Evolutionary conservation across 805 yeast genomes (phyloP).

Genomic region (Cyberlindnera nakhonratchasimensis): DNA sequence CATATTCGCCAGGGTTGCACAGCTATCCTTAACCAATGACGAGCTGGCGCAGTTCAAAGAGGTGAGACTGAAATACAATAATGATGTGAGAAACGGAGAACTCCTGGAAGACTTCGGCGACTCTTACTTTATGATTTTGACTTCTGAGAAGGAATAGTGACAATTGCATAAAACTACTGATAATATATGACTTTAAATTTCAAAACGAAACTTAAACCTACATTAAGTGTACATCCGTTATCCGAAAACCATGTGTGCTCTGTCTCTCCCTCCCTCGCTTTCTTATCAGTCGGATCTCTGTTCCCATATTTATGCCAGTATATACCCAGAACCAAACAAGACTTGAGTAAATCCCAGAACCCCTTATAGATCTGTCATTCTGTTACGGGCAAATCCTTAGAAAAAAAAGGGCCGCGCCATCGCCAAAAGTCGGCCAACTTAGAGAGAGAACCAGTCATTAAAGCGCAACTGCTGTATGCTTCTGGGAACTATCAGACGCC

Average conservation of each 20-base stretch:
- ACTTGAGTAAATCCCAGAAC: conserved; percentile 16
- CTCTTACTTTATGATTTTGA: conserved; percentile 23
- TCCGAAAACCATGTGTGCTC: no score
- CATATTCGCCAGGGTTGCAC: conserved; percentile 19
- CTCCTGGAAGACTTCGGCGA: conserved; percentile 25
- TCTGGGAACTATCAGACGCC: conserved; percentile 13
- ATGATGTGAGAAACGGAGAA: conserved; percentile 18
- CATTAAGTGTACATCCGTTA: no score
- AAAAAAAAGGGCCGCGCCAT: conserved; percentile 10
- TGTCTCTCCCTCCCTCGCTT: no score
- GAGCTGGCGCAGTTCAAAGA: conserved; percentile 19
- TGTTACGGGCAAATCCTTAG: not conserved
- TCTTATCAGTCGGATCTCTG: not conserved
- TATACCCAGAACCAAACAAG: not conserved
- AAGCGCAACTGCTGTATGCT: conserved; percentile 17
- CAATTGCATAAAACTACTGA: not conserved
- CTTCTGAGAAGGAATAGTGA: conserved; percentile 16
- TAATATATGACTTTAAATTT: no score
- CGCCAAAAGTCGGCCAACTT: conserved; percentile 14
- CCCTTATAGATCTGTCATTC: conserved; percentile 5
- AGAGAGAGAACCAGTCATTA: not conserved
- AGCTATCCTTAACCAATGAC: conserved; percentile 11
- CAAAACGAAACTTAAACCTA: no score
- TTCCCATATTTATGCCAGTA: not conserved
- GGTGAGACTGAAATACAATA: conserved; percentile 21